Percentiles rank a stretch among this genome's conserved stretches.
Evolutionary conservation across 768 basidiomycete genomes (phyloP).

Genomic region (Russula sp.): DNA sequence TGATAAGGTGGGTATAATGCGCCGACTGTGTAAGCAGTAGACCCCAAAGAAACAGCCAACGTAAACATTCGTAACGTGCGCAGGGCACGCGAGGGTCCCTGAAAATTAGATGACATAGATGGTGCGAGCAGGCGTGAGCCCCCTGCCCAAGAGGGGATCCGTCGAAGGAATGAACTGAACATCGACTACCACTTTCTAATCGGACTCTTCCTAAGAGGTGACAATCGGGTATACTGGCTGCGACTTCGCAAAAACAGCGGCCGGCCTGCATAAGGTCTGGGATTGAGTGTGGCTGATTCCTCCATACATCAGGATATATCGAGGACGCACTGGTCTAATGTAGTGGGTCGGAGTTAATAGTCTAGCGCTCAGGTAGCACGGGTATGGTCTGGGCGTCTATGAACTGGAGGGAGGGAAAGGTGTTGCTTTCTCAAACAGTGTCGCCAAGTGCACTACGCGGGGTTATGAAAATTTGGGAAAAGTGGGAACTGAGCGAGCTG

Average conservation of each 20-base stretch:
- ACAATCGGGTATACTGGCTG: background rate
- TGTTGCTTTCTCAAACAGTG: too few relatives aligned
- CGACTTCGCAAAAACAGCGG: background rate
- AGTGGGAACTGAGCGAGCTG: too few relatives aligned
- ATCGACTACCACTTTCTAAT: background rate
- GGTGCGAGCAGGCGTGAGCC: conserved; percentile 1
- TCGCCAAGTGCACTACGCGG: too few relatives aligned
- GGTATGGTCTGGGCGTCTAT: too few relatives aligned
- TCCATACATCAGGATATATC: background rate
- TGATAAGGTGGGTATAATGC: conserved; percentile 66
- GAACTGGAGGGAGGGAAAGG: too few relatives aligned
- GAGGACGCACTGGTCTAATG: background rate
- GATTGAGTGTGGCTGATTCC: background rate
- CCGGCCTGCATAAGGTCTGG: background rate
- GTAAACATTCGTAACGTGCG: conserved; percentile 5
- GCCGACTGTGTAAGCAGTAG: conserved; percentile 44
- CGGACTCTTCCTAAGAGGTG: background rate
- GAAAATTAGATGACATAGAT: background rate
- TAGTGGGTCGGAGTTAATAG: background rate
- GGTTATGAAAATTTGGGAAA: too few relatives aligned
- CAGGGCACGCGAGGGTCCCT: background rate
- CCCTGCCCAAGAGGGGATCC: background rate
- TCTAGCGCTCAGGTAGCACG: background rate
- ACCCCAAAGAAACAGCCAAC: conserved; percentile 9
- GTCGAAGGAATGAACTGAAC: conserved; percentile 4